Conservation (phyloP, 106 monocot species). For the Dendrobium catenatum region DNA sequence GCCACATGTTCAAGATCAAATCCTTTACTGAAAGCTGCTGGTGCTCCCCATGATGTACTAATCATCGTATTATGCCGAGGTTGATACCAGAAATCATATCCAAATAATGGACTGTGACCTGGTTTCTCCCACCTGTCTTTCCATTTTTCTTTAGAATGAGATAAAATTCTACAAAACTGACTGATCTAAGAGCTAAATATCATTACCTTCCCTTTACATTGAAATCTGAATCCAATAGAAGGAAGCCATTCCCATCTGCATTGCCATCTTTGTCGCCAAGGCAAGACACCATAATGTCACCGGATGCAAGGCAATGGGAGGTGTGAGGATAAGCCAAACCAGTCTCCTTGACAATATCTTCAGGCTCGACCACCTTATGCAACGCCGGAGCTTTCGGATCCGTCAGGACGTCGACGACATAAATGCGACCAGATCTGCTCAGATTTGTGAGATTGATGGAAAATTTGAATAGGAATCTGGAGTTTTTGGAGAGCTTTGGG, state of each 20-base stretch:
- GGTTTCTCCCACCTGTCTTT: constrained; percentile 91
- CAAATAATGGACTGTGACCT: constrained; percentile 82
- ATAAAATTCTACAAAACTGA: not conserved
- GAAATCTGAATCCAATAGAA: constrained; percentile 91
- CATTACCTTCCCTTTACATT: constrained; percentile 96
- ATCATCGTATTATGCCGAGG: constrained; percentile 94
- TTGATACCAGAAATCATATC: constrained; percentile 99
- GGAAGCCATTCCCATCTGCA: constrained; percentile 74
- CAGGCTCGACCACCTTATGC: constrained; percentile 80
- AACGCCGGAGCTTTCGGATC: constrained; percentile 76
- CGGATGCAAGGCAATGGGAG: constrained; percentile 95
- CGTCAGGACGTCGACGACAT: constrained; percentile 64
- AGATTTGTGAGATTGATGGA: not conserved
- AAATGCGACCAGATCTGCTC: constrained; percentile 78
- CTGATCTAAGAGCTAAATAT: not conserved
- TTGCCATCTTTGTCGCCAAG: constrained; percentile 94
- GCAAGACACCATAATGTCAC: constrained; percentile 93
- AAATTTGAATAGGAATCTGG: not conserved
- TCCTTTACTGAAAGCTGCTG: constrained; percentile 72
- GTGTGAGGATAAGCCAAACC: constrained; percentile 90
- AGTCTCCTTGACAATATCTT: constrained; percentile 73
- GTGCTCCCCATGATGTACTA: constrained; percentile 96
- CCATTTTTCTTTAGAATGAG: not conserved
- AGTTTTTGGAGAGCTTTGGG: not conserved
- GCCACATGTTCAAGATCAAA: constrained; percentile 76